Conservation (phyloP, 768 basidiomycete genomes). For the Hericium coralloides region DNA sequence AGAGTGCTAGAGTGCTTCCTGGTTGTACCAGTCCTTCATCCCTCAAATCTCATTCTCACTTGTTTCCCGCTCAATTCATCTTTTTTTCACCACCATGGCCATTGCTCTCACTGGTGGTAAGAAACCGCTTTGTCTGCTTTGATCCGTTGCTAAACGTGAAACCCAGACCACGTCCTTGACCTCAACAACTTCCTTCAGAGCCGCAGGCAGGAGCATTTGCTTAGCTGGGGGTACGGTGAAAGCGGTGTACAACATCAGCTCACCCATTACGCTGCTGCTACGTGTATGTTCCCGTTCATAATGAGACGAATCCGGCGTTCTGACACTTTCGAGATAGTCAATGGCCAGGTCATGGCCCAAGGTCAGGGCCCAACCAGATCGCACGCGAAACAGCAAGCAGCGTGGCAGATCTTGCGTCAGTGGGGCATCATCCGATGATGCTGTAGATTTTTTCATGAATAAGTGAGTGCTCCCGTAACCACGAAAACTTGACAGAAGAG, state of each 20-base stretch:
- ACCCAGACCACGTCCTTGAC: background rate
- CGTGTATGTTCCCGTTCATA: too few relatives aligned
- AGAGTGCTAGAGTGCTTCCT: background rate
- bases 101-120: background rate
- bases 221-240: background rate
- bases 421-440: too few relatives aligned
- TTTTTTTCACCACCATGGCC: background rate
- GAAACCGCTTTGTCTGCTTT: background rate
- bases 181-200: background rate
- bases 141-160: background rate
- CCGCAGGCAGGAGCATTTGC: background rate
- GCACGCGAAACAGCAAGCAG: background rate
- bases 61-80: background rate
- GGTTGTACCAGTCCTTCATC: too few relatives aligned
- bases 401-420: background rate
- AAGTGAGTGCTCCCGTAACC: too few relatives aligned
- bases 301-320: too few relatives aligned
- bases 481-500: too few relatives aligned
- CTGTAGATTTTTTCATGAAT: too few relatives aligned
- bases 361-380: background rate
- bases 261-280: background rate
- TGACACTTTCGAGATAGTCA: background rate
- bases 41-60: background rate
- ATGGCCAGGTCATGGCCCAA: background rate
- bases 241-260: background rate